Evolutionary conservation across 2,329 filamentous ascomycete species (phyloP).

Genomic region (Penicillium hordei): DNA sequence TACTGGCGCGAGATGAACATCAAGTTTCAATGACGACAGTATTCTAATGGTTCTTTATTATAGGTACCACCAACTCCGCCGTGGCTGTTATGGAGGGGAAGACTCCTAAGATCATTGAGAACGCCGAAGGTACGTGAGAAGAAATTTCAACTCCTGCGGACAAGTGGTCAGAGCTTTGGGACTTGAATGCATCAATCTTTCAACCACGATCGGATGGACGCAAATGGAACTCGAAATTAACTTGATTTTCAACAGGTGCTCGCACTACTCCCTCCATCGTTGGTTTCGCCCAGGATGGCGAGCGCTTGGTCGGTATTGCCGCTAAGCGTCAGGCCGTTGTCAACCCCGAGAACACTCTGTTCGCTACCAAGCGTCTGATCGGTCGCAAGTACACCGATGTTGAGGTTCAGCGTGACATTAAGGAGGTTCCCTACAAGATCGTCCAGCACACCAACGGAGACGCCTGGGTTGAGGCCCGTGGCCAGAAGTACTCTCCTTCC

Average conservation of each 20-base stretch:
- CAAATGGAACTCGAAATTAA: conserved; percentile 16
- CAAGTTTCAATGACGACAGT: not conserved
- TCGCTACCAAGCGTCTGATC: conserved; percentile 98
- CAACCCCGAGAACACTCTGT: conserved; percentile 97
- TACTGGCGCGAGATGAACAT: conserved; percentile 18
- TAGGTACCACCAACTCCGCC: conserved; percentile 92
- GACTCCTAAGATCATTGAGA: conserved; percentile 92
- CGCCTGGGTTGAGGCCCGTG: conserved; percentile 91
- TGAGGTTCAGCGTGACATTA: conserved; percentile 94
- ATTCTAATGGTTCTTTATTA: conserved; percentile 17
- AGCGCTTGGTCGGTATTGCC: conserved; percentile 93
- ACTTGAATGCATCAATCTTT: not conserved
- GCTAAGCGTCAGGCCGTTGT: conserved; percentile 98
- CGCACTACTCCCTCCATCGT: conserved; percentile 93
- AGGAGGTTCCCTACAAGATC: conserved; percentile 98
- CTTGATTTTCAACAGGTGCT: conserved; percentile 58
- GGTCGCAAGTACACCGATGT: conserved; percentile 92
- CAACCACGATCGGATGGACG: not conserved
- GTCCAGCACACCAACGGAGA: conserved; percentile 95
- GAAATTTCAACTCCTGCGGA: conserved; percentile 16
- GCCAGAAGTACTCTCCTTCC: conserved; percentile 95
- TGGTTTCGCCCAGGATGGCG: conserved; percentile 90
- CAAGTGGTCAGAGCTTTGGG: conserved; percentile 10
- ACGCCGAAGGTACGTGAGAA: conserved; percentile 73
- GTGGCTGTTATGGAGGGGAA: conserved; percentile 98